phyloP scores from a whole-genome alignment of 768 basidiomycete genomes.

The Suillus bovinus region DNA sequence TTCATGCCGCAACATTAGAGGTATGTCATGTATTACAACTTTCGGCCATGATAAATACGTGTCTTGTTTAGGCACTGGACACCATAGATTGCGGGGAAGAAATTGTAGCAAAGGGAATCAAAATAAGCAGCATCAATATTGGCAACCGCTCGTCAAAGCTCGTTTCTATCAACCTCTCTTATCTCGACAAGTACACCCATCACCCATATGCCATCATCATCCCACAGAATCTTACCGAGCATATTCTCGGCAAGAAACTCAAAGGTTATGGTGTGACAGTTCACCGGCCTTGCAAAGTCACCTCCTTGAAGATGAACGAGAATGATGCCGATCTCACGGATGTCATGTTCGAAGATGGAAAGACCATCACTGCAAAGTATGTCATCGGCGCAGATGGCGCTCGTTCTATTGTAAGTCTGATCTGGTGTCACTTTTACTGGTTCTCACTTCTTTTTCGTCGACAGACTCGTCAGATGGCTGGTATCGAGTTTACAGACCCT shows the following conservation, averaged over 20 bases:
- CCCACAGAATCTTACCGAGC: constrained; percentile 47
- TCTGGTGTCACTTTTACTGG: not conserved
- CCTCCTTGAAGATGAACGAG: constrained; percentile 35
- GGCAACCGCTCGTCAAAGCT: constrained; percentile 33
- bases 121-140: constrained; percentile 26
- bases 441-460: not conserved
- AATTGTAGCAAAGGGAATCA: constrained; percentile 39
- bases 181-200: constrained; percentile 41
- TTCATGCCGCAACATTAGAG: constrained; percentile 57
- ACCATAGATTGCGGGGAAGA: constrained; percentile 42
- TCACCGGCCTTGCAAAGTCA: constrained; percentile 39
- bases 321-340: constrained; percentile 33
- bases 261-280: constrained; percentile 33
- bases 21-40: constrained; percentile 24
- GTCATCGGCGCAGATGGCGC: constrained; percentile 55
- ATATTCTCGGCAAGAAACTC: constrained; percentile 37
- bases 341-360: constrained; percentile 49
- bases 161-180: constrained; percentile 30
- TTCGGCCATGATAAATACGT: constrained; percentile 30
- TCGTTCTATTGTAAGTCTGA: constrained; percentile 40
- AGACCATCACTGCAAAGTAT: constrained; percentile 43
- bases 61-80: constrained; percentile 41
- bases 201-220: constrained; percentile 44
- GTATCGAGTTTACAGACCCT: constrained; percentile 48
- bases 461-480: constrained; percentile 44